Base-by-base conservation (phyloP, 768 basidiomycete species). In the Mycena capillaripes region DNA sequence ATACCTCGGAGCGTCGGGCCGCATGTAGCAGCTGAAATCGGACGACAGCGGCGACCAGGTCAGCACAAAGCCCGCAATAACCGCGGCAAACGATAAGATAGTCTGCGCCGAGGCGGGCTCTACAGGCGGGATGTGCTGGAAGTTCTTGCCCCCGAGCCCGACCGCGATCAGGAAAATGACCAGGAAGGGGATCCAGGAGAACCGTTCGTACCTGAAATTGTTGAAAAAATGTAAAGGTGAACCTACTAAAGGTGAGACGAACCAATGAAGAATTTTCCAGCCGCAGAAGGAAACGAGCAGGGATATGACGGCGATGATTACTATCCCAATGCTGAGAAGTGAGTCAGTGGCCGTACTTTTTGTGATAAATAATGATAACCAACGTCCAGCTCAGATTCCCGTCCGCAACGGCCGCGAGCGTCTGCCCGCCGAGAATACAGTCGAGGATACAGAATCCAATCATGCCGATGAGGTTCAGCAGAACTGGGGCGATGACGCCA, bases 101-200 rank as follows among this genome's bases (percentile, higher is more conserved):
- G 84, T 76, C 0, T 81, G 71, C 0, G 89, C 89, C 2, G 89
- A 88, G 1, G 92, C 89, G 1, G 94, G 90, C 12, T 77, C 81
- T 1, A 84, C 81, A 0, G 89, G 83, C 40, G 86, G 84, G 1
- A 84, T 84, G 60, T 84, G 87, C 19, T 82, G 81, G 14, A 96
- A 83, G 73, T 95, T 86, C 73, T 93, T 92, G 0, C 91, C 94
- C 0, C 93, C 90, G n/a, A 94, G 84, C 4, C 92, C 94, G 16
- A 93, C 81, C 11, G 89, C 90, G 62, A 96, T 87, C 36, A 95
- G 74, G 78, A 92, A 95, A 11, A 91, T 88, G 62, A 96, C 82
- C n/a, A 94, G 77, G 21, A 94, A 88, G 0, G 95, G 95, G 21
- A 95, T 85, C 94, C 95, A 95, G 2, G 92, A 84, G 3, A 93